Evolutionary conservation across 1,284 basidiomycete genomes (phyloP).

Genomic region (Melampsora americana): DNA sequence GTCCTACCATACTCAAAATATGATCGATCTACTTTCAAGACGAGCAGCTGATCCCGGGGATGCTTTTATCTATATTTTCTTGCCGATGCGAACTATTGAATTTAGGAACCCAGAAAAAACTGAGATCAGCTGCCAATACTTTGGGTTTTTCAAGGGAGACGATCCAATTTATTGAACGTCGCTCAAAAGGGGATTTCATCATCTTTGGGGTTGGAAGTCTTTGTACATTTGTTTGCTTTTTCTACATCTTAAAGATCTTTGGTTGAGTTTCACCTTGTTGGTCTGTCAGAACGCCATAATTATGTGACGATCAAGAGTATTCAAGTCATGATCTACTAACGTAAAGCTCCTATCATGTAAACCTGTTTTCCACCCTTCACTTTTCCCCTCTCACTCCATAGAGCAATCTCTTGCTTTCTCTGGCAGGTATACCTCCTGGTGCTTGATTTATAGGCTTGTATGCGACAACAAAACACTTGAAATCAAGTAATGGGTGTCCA

Average conservation of each 20-base stretch:
- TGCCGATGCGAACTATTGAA: background rate
- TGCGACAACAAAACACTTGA: no score
- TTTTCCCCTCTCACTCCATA: no score
- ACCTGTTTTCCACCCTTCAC: no score
- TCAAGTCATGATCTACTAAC: no score
- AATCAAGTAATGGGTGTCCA: no score
- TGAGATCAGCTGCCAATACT: constrained; percentile 85
- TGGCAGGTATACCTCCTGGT: no score
- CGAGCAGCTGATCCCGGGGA: background rate
- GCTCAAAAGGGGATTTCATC: constrained; percentile 63
- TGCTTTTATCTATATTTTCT: background rate
- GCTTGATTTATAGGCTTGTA: no score
- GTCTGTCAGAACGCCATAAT: no score
- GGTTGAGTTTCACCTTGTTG: constrained; percentile 8
- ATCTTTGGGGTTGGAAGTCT: constrained; percentile 33
- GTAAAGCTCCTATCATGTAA: no score
- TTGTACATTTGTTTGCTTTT: constrained; percentile 38
- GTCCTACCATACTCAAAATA: constrained; percentile 3
- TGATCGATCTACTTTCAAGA: background rate
- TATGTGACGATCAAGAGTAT: no score
- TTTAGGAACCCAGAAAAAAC: constrained; percentile 68
- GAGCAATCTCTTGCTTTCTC: no score
- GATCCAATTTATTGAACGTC: constrained; percentile 88
- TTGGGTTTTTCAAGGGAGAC: constrained; percentile 84
- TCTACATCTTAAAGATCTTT: constrained; percentile 39